Percentiles rank a stretch among this genome's conserved stretches.
Evolutionary conservation across 257 asterid genomes (phyloP).

Genomic region (Buddleja alternifolia): DNA sequence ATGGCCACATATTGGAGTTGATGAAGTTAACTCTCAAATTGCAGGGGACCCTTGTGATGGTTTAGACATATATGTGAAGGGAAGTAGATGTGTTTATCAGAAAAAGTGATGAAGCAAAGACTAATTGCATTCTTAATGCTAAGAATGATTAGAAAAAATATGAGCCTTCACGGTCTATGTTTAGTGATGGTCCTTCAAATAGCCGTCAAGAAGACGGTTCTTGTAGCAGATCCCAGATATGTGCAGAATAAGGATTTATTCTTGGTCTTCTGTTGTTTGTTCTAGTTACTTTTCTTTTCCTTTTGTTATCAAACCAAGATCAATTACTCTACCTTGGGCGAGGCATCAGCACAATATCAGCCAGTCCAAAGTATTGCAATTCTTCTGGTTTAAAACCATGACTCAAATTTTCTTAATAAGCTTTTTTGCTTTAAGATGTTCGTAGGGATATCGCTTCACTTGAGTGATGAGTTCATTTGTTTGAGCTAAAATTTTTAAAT

Average conservation of each 20-base stretch:
- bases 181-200: background rate
- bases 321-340: slow-evolving; percentile 14
- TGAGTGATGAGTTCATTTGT: background rate
- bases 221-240: slow-evolving; percentile 14
- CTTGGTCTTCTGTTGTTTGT: too few species aligned
- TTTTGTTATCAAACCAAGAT: too few species aligned
- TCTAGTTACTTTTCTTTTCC: too few species aligned
- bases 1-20: background rate
- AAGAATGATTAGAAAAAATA: background rate
- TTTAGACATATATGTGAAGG: background rate
- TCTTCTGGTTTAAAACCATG: background rate
- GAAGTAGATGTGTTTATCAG: background rate
- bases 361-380: background rate
- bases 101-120: background rate
- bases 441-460: background rate
- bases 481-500: background rate
- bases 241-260: background rate
- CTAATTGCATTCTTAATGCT: background rate
- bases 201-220: slow-evolving; percentile 1
- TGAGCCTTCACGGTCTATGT: background rate
- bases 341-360: slow-evolving; percentile 8
- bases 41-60: background rate
- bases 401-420: background rate
- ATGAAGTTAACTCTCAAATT: slow-evolving; percentile 3
- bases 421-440: slow-evolving; percentile 3